phyloP scores from a whole-genome alignment of 2,329 filamentous ascomycete genomes.

The Aspergillus terreus region DNA sequence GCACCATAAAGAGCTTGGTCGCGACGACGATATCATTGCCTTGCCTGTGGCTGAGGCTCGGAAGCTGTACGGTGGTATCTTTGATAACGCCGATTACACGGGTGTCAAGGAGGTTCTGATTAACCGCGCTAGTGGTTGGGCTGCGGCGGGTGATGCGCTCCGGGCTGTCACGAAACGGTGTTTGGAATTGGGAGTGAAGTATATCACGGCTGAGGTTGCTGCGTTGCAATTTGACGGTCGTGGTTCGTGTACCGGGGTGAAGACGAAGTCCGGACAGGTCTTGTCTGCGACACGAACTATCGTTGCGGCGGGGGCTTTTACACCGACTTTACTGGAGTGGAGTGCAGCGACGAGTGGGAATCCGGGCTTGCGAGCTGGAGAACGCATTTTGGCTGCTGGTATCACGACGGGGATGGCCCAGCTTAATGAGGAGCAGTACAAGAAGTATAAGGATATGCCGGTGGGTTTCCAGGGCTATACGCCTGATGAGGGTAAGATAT shows the following conservation, averaged over 20 bases:
- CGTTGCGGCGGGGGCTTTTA: conserved; percentile 31
- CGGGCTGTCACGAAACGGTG: conserved; percentile 52
- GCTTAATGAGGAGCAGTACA: conserved; percentile 36
- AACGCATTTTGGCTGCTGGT: conserved; percentile 46
- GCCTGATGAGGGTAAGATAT: conserved; percentile 26
- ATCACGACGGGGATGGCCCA: conserved; percentile 48
- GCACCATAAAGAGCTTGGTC: conserved; percentile 49
- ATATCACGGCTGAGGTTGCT: conserved; percentile 44
- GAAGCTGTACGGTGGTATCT: conserved; percentile 55
- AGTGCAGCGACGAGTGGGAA: conserved; percentile 41
- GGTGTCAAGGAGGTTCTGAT: conserved; percentile 56
- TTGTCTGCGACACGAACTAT: conserved; percentile 26
- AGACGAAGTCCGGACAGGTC: conserved; percentile 19
- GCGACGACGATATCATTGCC: conserved; percentile 44
- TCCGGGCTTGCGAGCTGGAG: conserved; percentile 48
- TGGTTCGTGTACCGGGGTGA: conserved; percentile 36
- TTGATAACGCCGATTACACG: conserved; percentile 58
- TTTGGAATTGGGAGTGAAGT: conserved; percentile 57
- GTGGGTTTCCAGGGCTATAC: conserved; percentile 46
- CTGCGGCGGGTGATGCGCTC: conserved; percentile 58
- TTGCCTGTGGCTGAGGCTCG: conserved; percentile 53
- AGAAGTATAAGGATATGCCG: conserved; percentile 39
- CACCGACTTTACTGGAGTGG: conserved; percentile 37
- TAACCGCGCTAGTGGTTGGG: conserved; percentile 61
- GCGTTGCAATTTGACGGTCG: conserved; percentile 46